phyloP scores from a whole-genome alignment of 2,329 filamentous ascomycete genomes.

The Colletotrichum lindemuthianum region DNA sequence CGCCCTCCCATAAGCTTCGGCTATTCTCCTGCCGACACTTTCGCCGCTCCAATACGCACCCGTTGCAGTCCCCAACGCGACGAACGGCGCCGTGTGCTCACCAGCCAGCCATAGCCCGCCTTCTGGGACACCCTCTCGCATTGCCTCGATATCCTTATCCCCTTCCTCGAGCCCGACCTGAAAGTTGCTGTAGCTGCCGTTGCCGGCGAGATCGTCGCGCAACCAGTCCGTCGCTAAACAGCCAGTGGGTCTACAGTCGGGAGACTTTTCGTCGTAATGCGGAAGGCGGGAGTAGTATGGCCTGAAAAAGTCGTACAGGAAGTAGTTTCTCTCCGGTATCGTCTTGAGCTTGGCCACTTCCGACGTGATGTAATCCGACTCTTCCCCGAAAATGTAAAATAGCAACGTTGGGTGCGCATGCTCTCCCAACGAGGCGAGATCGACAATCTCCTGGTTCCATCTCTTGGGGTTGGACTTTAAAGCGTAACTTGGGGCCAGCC shows the following conservation, averaged over 20 bases:
- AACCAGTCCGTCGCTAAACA: constrained; percentile 82
- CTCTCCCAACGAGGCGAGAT: constrained; percentile 74
- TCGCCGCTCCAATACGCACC: constrained; percentile 95
- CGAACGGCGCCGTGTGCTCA: constrained; percentile 90
- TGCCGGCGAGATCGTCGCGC: constrained; percentile 80
- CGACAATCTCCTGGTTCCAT: constrained; percentile 83
- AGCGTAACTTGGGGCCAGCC: constrained; percentile 77
- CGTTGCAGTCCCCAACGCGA: constrained; percentile 86
- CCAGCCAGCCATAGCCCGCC: constrained; percentile 86
- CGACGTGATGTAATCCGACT: constrained; percentile 64
- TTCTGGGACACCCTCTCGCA: constrained; percentile 71
- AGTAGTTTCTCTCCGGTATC: constrained; percentile 59
- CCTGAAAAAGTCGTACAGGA: constrained; percentile 73
- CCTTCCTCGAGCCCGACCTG: constrained; percentile 77
- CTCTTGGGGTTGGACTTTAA: constrained; percentile 65
- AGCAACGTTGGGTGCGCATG: constrained; percentile 82
- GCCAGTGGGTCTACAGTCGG: constrained; percentile 69
- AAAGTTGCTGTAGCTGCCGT: constrained; percentile 88
- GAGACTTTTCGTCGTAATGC: constrained; percentile 64
- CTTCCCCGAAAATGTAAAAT: constrained; percentile 80
- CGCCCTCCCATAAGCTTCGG: constrained; percentile 58
- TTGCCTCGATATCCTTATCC: constrained; percentile 75
- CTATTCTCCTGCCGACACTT: constrained; percentile 74
- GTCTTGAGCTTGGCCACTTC: constrained; percentile 53
- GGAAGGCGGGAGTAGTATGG: constrained; percentile 84